These are phyloP conservation scores for Chlorociboria aeruginascens DNA, from an alignment of 495 filamentous ascomycete species.

Conservation along the genomic window DNA sequence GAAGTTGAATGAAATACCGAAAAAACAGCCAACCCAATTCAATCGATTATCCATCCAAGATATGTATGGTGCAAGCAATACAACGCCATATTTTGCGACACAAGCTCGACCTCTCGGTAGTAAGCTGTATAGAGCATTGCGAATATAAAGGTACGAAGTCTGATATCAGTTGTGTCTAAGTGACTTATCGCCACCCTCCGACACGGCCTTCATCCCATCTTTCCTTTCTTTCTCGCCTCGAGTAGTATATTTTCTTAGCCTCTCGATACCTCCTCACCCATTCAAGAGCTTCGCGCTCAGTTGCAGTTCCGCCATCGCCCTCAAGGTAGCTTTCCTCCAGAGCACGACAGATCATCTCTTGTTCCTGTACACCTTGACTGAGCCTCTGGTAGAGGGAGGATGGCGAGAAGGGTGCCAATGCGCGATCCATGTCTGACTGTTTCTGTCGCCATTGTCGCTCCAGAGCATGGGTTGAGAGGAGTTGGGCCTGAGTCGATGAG, in stretches of 20 bases:
- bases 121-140: too few species aligned
- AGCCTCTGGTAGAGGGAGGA: conserved; percentile 72
- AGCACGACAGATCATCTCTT: conserved; percentile 67
- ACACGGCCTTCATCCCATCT: conserved; percentile 93
- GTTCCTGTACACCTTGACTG: conserved; percentile 61
- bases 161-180: not conserved
- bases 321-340: conserved; percentile 89
- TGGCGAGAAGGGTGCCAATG: conserved; percentile 73
- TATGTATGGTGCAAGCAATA: too few species aligned
- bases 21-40: too few species aligned
- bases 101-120: too few species aligned
- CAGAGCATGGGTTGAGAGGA: conserved; percentile 71
- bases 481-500: conserved; percentile 58
- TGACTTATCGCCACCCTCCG: conserved; percentile 71
- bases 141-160: not conserved
- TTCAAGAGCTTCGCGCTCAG: conserved; percentile 69
- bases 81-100: too few species aligned
- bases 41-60: too few species aligned
- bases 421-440: conserved; percentile 76
- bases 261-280: conserved; percentile 73
- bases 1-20: too few species aligned
- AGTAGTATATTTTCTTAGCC: conserved; percentile 60
- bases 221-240: conserved; percentile 69
- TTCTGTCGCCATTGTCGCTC: conserved; percentile 87
- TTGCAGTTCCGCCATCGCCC: conserved; percentile 34